Evolutionary conservation across 1,284 basidiomycete species (phyloP).

Genomic region (Cronartium ribicola): DNA sequence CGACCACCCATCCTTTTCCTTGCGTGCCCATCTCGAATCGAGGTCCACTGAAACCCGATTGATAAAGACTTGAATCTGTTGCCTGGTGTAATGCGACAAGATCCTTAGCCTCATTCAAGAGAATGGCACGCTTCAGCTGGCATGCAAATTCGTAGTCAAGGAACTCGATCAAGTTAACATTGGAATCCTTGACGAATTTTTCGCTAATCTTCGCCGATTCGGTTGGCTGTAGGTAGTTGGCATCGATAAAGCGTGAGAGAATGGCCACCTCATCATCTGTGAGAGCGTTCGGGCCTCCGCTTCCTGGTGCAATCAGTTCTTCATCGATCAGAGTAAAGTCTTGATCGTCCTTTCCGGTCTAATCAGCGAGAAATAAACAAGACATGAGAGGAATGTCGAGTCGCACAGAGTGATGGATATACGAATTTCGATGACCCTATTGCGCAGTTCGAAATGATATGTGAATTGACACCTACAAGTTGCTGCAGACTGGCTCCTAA

Average conservation of each 20-base stretch:
- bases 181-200: slow-evolving; percentile 82
- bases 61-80: slow-evolving; percentile 17
- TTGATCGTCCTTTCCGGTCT: slow-evolving; percentile 30
- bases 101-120: slow-evolving; percentile 65
- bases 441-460: slow-evolving; percentile 1
- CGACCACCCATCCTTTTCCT: slow-evolving; percentile 64
- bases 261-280: slow-evolving; percentile 45
- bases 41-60: slow-evolving; percentile 7
- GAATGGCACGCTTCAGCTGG: slow-evolving; percentile 64
- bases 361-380: background rate
- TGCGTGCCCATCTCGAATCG: slow-evolving; percentile 33
- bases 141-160: slow-evolving; percentile 65
- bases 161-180: slow-evolving; percentile 83
- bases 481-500: slow-evolving; percentile 41
- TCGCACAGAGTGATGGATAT: background rate
- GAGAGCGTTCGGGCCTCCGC: background rate
- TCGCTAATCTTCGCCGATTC: slow-evolving; percentile 74
- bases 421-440: background rate
- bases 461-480: slow-evolving; percentile 15
- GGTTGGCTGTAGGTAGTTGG: slow-evolving; percentile 77
- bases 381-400: background rate
- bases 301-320: background rate
- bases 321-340: slow-evolving; percentile 15
- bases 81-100: slow-evolving; percentile 55
- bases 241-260: slow-evolving; percentile 68